phyloP scores from a whole-genome alignment of 768 basidiomycete species.

The Hebeloma cylindrosporum region DNA sequence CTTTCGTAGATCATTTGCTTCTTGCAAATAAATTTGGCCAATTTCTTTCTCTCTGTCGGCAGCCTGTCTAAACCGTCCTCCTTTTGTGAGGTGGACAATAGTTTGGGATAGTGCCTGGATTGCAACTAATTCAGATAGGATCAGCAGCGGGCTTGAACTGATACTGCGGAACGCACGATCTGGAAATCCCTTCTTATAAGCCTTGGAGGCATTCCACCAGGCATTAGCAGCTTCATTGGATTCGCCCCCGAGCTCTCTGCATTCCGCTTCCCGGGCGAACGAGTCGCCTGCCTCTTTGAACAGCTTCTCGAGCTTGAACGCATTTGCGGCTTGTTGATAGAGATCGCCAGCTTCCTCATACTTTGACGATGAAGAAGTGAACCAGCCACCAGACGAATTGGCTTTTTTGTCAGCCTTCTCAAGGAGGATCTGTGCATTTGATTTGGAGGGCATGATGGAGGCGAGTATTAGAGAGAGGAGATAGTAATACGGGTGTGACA shows the following conservation, averaged over 20 bases:
- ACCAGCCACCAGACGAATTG: constrained; percentile 82
- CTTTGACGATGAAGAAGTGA: constrained; percentile 78
- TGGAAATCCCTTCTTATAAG: constrained; percentile 86
- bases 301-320: constrained; percentile 88
- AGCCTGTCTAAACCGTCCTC: constrained; percentile 93
- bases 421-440: constrained; percentile 69
- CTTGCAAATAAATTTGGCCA: constrained; percentile 88
- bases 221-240: constrained; percentile 94
- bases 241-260: constrained; percentile 86
- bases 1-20: constrained; percentile 72
- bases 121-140: constrained; percentile 67
- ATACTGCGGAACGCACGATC: constrained; percentile 57
- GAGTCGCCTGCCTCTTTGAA: constrained; percentile 93
- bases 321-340: constrained; percentile 91
- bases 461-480: constrained; percentile 8
- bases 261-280: constrained; percentile 92
- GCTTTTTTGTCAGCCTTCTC: constrained; percentile 95
- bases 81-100: constrained; percentile 76
- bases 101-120: constrained; percentile 84
- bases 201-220: constrained; percentile 98
- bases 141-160: constrained; percentile 13
- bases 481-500: constrained; percentile 17
- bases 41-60: constrained; percentile 98
- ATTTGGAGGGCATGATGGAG: constrained; percentile 67
- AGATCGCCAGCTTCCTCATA: constrained; percentile 96